A percentile compares a stretch with the other conserved stretches of the same genome.
Conservation (phyloP, 805 yeast species). For the Diddensiella santjacobensis region DNA sequence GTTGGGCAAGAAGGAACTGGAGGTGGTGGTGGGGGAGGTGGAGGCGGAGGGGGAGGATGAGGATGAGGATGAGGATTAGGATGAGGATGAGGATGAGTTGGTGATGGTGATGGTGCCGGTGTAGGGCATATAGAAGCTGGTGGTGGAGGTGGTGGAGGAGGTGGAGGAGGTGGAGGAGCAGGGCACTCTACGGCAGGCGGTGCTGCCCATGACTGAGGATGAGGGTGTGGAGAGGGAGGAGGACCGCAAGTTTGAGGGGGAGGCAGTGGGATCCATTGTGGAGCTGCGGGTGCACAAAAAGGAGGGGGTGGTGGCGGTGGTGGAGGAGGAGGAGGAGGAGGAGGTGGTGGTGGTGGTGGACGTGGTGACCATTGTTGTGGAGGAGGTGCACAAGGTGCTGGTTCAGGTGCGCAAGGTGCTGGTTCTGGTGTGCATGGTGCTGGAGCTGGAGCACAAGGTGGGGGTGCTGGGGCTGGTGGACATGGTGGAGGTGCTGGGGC, state of each 20-base stretch:
- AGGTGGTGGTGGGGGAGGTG: slow-evolving; percentile 9
- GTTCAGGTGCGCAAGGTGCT: background rate
- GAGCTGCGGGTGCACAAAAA: background rate
- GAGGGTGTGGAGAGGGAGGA: background rate
- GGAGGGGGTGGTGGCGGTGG: slow-evolving; percentile 2
- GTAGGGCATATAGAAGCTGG: slow-evolving; percentile 2
- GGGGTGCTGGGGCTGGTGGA: background rate
- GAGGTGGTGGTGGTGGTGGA: background rate
- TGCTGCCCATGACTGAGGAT: background rate
- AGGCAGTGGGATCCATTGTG: background rate
- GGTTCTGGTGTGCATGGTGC: slow-evolving; percentile 4
- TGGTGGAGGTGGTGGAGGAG: slow-evolving; percentile 1
- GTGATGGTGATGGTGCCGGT: slow-evolving; percentile 5
- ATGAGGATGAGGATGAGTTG: slow-evolving; percentile 7
- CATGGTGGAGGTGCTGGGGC: background rate
- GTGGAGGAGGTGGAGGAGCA: background rate
- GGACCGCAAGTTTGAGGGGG: background rate
- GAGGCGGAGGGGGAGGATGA: slow-evolving; percentile 2
- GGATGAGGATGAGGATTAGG: slow-evolving; percentile 9
- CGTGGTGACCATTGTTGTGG: background rate
- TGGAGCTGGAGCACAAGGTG: background rate
- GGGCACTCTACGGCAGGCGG: slow-evolving; percentile 1
- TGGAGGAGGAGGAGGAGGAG: background rate
- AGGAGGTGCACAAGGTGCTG: slow-evolving; percentile 1
- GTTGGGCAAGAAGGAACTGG: slow-evolving; percentile 1